Conservation (phyloP, 2,329 filamentous ascomycete species). For the Pyrenochaeta sp. region DNA sequence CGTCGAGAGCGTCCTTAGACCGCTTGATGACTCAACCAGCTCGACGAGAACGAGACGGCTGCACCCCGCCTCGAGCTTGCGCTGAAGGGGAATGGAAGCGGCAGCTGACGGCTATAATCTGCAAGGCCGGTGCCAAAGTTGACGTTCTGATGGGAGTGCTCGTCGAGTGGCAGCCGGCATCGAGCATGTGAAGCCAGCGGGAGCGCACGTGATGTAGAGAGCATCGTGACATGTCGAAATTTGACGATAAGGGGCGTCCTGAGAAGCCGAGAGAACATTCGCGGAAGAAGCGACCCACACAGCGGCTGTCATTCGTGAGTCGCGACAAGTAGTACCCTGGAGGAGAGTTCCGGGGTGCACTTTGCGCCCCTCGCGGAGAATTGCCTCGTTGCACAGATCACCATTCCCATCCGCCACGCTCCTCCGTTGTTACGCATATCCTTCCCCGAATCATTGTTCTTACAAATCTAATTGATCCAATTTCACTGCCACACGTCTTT, state of each 20-base stretch:
- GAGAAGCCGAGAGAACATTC: background rate
- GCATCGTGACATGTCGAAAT: background rate
- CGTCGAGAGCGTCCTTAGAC: conserved; percentile 5
- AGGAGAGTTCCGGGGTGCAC: conserved; percentile 4
- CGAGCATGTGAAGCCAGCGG: background rate
- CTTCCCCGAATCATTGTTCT: conserved; percentile 20
- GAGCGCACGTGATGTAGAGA: background rate
- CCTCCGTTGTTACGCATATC: conserved; percentile 25
- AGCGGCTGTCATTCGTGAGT: conserved; percentile 2
- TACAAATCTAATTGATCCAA: conserved; percentile 41
- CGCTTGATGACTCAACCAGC: conserved; percentile 30
- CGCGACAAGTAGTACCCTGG: background rate
- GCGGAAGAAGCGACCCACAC: conserved; percentile 27
- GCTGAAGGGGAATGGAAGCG: conserved; percentile 20
- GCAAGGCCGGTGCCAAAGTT: conserved; percentile 10
- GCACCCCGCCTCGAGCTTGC: conserved; percentile 37
- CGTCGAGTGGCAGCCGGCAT: no score
- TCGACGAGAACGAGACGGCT: conserved; percentile 37
- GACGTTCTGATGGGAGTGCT: background rate
- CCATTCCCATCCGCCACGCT: conserved; percentile 18
- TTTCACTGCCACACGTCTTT: conserved; percentile 22
- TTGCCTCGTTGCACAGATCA: conserved; percentile 17
- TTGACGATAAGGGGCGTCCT: background rate
- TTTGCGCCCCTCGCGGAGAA: conserved; percentile 23
- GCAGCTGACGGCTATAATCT: conserved; percentile 31